Conservation (phyloP, 2,329 filamentous ascomycete genomes). For the Xylaria sp. region DNA sequence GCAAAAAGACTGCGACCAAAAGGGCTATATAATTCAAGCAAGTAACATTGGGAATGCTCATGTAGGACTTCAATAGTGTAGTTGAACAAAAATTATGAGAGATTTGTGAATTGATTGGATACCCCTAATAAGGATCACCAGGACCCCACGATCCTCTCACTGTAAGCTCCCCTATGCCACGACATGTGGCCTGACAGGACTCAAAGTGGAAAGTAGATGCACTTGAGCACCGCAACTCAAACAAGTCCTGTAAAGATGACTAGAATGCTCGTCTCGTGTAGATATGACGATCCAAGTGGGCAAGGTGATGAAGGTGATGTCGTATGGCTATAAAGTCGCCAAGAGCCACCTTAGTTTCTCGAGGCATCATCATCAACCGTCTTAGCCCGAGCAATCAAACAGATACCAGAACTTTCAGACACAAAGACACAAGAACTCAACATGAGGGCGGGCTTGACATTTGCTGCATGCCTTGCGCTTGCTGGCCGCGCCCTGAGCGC, state of each 20-base stretch:
- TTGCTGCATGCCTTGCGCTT: conserved; percentile 17
- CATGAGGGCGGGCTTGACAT: conserved; percentile 1
- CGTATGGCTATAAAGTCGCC: conserved; percentile 1
- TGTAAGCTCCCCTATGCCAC: conserved; percentile 1
- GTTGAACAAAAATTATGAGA: neutral
- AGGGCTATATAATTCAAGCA: neutral
- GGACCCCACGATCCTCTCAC: conserved; percentile 7
- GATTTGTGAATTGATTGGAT: neutral
- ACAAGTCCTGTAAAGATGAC: neutral
- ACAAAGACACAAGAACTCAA: neutral
- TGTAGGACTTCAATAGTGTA: neutral
- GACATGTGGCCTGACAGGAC: neutral
- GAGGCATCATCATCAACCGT: neutral
- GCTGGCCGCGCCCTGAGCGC: conserved; percentile 14
- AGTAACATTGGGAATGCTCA: neutral
- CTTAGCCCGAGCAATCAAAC: neutral
- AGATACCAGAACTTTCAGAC: neutral
- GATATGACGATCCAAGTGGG: neutral
- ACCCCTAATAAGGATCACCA: conserved; percentile 14
- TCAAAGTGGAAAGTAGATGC: conserved; percentile 13
- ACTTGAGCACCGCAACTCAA: neutral
- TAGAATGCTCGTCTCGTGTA: neutral
- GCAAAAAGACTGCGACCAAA: neutral
- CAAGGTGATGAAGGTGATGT: neutral
- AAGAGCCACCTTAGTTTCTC: conserved; percentile 5